A percentile compares a stretch with the other conserved stretches of the same genome.
Conservation (phyloP, 228 moss, liverwort and hornwort species). For the Sphagnum fallax region DNA sequence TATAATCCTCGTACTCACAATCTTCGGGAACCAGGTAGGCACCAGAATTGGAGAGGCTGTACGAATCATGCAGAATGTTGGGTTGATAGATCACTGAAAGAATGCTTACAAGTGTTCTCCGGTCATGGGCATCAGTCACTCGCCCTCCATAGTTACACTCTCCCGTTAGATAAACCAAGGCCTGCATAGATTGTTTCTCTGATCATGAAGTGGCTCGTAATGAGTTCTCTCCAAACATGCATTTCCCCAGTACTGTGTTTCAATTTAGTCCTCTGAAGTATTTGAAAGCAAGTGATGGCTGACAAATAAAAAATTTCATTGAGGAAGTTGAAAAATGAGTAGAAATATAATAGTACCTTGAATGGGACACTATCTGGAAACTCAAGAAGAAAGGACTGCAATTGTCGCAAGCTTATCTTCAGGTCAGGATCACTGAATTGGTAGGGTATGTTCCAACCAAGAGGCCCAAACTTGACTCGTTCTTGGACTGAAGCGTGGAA, state of each 20-base stretch:
- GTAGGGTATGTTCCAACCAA: conserved; percentile 93
- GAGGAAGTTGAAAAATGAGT: no score
- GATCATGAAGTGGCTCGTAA: no score
- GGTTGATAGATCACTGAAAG: conserved; percentile 50
- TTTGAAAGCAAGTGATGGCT: no score
- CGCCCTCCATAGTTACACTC: conserved; percentile 88
- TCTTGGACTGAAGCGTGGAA: conserved; percentile 89
- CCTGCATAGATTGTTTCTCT: conserved; percentile 20
- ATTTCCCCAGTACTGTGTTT: no score
- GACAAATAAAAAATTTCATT: no score
- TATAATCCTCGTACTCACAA: conserved; percentile 57
- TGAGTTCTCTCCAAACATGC: no score
- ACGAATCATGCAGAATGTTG: conserved; percentile 59
- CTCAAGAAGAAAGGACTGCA: conserved; percentile 77
- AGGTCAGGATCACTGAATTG: conserved; percentile 90
- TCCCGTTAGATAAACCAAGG: conserved; percentile 64
- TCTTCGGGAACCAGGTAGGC: conserved; percentile 56
- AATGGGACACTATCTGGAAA: conserved; percentile 74
- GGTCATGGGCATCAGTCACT: conserved; percentile 65
- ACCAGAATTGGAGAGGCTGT: conserved; percentile 55
- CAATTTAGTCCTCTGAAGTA: no score
- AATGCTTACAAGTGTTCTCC: conserved; percentile 71
- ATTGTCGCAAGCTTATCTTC: conserved; percentile 78
- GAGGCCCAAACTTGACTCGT: conserved; percentile 78
- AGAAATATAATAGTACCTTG: conserved; percentile 35